Evolutionary conservation across 768 basidiomycete genomes (phyloP).

Genomic region (Pholiota conissans): DNA sequence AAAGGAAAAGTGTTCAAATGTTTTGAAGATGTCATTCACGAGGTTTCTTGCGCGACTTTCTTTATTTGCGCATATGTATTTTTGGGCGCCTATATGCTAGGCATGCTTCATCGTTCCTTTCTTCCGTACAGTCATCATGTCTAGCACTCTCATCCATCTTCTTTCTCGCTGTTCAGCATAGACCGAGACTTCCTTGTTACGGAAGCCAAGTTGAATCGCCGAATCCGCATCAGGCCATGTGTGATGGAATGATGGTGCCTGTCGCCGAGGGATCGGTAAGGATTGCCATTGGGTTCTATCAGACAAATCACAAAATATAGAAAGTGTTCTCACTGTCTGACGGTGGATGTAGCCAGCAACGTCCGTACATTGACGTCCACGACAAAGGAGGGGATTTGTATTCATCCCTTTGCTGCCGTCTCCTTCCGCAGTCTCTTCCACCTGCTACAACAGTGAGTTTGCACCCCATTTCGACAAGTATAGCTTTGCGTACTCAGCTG

Average conservation of each 20-base stretch:
- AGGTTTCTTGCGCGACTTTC: no score
- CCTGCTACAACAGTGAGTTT: not conserved
- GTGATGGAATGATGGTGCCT: slow-evolving; percentile 2
- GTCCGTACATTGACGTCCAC: not conserved
- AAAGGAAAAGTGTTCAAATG: no score
- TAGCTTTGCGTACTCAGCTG: not conserved
- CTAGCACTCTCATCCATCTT: no score
- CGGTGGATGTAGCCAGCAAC: slow-evolving; percentile 7
- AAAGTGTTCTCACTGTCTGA: slow-evolving; percentile 5
- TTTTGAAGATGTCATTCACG: no score
- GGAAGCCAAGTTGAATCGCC: no score
- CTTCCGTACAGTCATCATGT: no score
- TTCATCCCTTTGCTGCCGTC: not conserved
- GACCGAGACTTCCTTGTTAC: no score
- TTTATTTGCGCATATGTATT: no score
- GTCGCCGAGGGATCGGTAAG: slow-evolving; percentile 1
- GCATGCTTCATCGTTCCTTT: no score
- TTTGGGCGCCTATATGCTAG: no score
- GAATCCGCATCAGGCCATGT: no score
- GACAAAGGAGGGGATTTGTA: not conserved
- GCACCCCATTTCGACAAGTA: not conserved
- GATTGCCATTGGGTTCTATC: slow-evolving; percentile 6
- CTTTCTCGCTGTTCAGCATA: no score
- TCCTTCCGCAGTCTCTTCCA: not conserved
- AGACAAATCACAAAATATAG: slow-evolving; percentile 8